Evolutionary conservation across 78 protist species (phyloP).

Genomic region (Emiliania huxleyi): DNA sequence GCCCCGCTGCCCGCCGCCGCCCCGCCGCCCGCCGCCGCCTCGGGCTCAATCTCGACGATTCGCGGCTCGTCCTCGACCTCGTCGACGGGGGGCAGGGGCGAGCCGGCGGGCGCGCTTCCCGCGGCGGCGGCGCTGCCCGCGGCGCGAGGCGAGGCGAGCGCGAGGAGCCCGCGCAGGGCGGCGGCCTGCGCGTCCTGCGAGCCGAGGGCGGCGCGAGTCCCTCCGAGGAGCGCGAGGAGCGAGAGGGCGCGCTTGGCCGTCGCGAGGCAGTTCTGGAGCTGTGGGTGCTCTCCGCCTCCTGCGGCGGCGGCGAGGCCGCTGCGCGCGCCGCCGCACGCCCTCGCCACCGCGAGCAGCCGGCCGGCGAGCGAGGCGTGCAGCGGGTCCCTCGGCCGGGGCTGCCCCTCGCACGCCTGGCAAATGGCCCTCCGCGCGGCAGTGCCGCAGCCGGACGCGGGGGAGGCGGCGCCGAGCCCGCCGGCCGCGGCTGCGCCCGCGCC

Average conservation of each 20-base stretch:
- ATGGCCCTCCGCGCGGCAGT: no score
- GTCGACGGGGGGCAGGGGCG: no score
- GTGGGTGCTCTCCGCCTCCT: neutral
- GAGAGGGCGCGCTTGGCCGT: neutral
- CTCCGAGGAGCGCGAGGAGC: neutral
- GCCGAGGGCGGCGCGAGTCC: neutral
- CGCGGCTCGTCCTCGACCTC: no score
- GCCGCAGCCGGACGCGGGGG: neutral
- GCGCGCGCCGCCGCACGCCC: neutral
- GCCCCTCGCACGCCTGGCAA: no score
- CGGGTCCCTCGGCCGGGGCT: neutral
- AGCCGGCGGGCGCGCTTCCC: no score
- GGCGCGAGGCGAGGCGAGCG: no score
- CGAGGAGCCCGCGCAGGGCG: neutral
- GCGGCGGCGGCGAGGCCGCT: neutral
- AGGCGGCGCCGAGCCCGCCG: neutral
- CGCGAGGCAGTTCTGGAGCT: neutral
- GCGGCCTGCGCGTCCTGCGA: conserved; percentile 2
- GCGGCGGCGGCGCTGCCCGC: no score
- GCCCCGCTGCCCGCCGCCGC: neutral
- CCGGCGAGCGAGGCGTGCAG: neutral
- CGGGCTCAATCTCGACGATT: no score
- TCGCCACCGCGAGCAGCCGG: neutral
- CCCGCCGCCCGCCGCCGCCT: neutral
- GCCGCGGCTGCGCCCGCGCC: neutral